phyloP scores from a whole-genome alignment of 2,329 filamentous ascomycete species.

The Exophiala aquamarina region DNA sequence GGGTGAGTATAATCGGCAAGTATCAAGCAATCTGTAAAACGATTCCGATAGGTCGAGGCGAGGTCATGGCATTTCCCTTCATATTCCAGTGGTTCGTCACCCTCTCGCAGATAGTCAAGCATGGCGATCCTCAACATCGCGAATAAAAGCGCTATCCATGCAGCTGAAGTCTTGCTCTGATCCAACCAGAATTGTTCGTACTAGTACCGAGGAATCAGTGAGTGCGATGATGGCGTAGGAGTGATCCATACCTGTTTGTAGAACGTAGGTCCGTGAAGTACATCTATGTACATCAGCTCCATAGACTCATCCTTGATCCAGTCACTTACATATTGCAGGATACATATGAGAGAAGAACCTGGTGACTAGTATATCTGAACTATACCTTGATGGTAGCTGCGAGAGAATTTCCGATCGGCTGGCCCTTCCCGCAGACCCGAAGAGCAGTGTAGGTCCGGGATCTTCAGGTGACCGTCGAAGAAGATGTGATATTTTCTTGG shows the following conservation, averaged over 20 bases:
- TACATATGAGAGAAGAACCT: constrained; percentile 85
- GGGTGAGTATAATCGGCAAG: constrained; percentile 28
- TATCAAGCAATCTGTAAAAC: constrained; percentile 26
- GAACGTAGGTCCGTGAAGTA: constrained; percentile 82
- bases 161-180: constrained; percentile 3
- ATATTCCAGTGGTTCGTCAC: constrained; percentile 14
- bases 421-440: constrained; percentile 67
- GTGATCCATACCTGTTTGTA: constrained; percentile 53
- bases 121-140: constrained; percentile 14
- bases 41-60: constrained; percentile 11
- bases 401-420: constrained; percentile 75
- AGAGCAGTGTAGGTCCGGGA: constrained; percentile 71
- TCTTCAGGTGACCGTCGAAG: constrained; percentile 58
- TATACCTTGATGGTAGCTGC: constrained; percentile 75
- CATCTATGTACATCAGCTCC: constrained; percentile 41
- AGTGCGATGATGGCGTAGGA: neutral
- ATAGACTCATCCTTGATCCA: too few species aligned
- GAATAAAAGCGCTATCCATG: constrained; percentile 12
- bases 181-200: constrained; percentile 16
- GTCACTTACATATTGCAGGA: constrained; percentile 50
- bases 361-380: constrained; percentile 78
- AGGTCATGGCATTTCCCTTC: constrained; percentile 17
- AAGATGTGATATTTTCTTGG: constrained; percentile 69
- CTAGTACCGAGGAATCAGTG: constrained; percentile 1
- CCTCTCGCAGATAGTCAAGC: constrained; percentile 15